Evolutionary conservation across 441 rosid genomes (phyloP).

Genomic region (Pelargonium australe): DNA sequence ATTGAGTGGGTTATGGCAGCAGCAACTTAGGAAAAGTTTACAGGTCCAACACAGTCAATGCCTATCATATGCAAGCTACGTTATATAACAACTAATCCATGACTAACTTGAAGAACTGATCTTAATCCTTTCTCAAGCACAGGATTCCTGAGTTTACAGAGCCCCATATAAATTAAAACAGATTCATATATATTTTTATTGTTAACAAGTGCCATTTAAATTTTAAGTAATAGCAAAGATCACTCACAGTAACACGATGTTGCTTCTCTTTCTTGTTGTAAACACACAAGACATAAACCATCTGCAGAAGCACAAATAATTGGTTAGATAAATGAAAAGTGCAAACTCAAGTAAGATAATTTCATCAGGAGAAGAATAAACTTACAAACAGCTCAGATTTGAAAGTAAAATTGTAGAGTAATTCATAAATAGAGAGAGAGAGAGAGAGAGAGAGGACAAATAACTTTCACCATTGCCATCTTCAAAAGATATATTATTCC

Average conservation of each 20-base stretch:
- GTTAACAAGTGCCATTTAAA: background rate
- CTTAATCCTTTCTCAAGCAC: background rate
- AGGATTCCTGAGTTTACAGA: background rate
- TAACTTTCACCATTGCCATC: background rate
- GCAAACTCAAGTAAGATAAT: background rate
- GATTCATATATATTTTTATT: background rate
- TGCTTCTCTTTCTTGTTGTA: slow-evolving; percentile 92
- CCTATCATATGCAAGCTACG: background rate
- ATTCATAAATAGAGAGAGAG: background rate
- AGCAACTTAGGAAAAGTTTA: background rate
- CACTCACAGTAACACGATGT: slow-evolving; percentile 74
- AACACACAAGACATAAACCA: slow-evolving; percentile 85
- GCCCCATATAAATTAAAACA: background rate
- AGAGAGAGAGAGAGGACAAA: background rate
- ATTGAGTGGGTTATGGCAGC: background rate
- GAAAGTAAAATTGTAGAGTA: background rate
- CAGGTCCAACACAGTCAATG: background rate
- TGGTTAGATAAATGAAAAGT: slow-evolving; percentile 14
- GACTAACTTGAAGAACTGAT: background rate
- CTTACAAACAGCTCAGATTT: background rate
- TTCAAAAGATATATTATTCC: background rate
- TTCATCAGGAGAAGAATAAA: background rate
- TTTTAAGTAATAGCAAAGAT: slow-evolving; percentile 22
- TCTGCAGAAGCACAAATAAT: slow-evolving; percentile 46
- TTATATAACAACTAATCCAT: background rate